phyloP scores from a whole-genome alignment of 352 stramenopile species.

The Peronospora farinosa region DNA sequence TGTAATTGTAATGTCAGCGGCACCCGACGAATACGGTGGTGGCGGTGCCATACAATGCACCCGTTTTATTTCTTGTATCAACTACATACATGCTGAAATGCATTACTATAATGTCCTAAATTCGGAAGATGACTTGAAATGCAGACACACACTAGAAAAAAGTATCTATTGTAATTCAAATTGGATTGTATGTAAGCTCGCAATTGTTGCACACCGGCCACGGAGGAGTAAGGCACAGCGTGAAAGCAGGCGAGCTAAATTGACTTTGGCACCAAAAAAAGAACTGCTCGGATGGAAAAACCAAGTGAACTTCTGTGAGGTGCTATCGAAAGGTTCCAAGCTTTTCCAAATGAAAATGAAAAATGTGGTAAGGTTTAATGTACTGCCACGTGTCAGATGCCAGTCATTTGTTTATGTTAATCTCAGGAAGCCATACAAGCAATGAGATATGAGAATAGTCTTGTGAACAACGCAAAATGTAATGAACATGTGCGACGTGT shows the following conservation, averaged over 20 bases:
- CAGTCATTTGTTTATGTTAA: conserved; percentile 7
- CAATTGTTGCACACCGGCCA: conserved; percentile 62
- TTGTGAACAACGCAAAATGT: no score
- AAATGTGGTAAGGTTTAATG: neutral
- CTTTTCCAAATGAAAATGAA: neutral
- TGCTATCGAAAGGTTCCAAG: conserved; percentile 5
- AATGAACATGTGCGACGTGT: no score
- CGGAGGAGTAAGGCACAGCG: conserved; percentile 34
- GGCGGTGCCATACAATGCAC: no score
- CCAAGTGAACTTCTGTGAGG: conserved; percentile 53
- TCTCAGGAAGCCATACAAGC: conserved; percentile 1
- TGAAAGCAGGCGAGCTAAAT: conserved; percentile 58
- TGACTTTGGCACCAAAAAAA: conserved; percentile 45
- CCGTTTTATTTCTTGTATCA: no score
- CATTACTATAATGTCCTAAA: no score
- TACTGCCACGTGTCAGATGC: neutral
- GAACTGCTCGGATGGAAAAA: conserved; percentile 29
- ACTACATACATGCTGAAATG: no score
- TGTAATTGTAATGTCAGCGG: no score
- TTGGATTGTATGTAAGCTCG: conserved; percentile 35
- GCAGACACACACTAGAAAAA: neutral
- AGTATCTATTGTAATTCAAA: neutral
- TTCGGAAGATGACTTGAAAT: no score
- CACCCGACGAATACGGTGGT: no score
- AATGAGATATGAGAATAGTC: neutral